A percentile compares a stretch with the other conserved stretches of the same genome.
These are phyloP conservation scores for Cladosporium velox DNA, from an alignment of 2,329 filamentous ascomycete species.

Conservation along the genomic window DNA sequence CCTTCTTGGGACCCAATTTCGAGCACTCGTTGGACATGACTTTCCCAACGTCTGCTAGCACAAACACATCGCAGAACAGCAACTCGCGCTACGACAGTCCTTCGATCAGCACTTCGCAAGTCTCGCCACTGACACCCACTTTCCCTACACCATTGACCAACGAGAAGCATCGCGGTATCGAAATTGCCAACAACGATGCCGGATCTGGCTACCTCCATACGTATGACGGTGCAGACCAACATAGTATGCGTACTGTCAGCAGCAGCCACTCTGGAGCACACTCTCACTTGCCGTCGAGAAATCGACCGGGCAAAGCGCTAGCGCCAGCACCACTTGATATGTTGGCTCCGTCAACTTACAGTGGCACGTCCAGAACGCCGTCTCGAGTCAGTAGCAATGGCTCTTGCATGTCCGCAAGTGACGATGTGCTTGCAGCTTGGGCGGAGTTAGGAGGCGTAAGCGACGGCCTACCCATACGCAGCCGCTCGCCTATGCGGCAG, in stretches of 20 bases:
- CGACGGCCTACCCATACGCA: constrained; percentile 6
- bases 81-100: constrained; percentile 20
- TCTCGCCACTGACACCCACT: constrained; percentile 28
- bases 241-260: constrained; percentile 13
- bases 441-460: constrained; percentile 45
- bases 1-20: constrained; percentile 18
- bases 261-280: not conserved
- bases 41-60: constrained; percentile 16
- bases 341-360: constrained; percentile 9
- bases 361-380: not conserved
- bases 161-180: constrained; percentile 7
- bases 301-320: not conserved
- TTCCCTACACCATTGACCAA: constrained; percentile 21
- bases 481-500: constrained; percentile 9
- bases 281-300: not conserved
- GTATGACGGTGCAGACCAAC: constrained; percentile 14
- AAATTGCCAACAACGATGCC: constrained; percentile 16
- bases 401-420: constrained; percentile 43
- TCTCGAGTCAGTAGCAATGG: constrained; percentile 27
- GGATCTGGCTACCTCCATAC: not conserved
- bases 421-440: constrained; percentile 52
- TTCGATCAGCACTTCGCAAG: constrained; percentile 29
- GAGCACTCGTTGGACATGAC: constrained; percentile 4
- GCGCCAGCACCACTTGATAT: not conserved
- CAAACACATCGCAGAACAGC: constrained; percentile 16